Conservation (phyloP, 2,329 filamentous ascomycete genomes). For the Fusarium agapanthi region DNA sequence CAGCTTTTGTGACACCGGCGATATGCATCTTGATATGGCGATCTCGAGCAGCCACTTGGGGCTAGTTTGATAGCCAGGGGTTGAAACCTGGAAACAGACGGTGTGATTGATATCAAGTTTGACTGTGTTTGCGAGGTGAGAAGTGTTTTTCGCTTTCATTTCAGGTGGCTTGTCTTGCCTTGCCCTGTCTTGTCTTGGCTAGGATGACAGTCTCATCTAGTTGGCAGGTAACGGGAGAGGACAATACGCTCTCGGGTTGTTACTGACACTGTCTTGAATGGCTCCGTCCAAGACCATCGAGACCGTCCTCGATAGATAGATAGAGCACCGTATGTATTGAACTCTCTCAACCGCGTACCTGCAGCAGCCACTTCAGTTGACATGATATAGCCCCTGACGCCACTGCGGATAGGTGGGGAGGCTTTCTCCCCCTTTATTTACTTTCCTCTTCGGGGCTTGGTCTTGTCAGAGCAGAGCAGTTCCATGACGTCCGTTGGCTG, state of each 20-base stretch:
- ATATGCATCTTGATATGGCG: constrained; percentile 30
- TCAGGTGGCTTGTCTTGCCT: constrained; percentile 6
- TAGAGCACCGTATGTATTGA: background rate
- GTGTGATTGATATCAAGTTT: constrained; percentile 10
- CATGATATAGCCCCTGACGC: constrained; percentile 27
- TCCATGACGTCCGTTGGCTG: constrained; percentile 26
- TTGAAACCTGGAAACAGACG: constrained; percentile 15
- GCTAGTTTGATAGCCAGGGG: constrained; percentile 9
- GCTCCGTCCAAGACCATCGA: background rate
- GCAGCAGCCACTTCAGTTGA: constrained; percentile 31
- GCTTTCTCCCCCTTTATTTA: constrained; percentile 32
- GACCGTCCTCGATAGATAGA: background rate
- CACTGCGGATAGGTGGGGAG: constrained; percentile 31
- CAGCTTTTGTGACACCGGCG: constrained; percentile 10
- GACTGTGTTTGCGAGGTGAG: constrained; percentile 23
- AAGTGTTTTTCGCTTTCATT: constrained; percentile 15
- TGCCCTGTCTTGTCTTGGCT: background rate
- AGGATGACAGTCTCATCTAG: background rate
- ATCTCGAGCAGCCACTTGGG: constrained; percentile 24
- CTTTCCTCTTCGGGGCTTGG: constrained; percentile 29
- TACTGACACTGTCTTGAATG: constrained; percentile 17
- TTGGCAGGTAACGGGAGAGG: background rate
- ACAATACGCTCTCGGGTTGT: constrained; percentile 12
- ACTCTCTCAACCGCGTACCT: constrained; percentile 29
- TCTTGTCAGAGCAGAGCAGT: constrained; percentile 11